phyloP scores from a whole-genome alignment of 257 asterid genomes.

The Agastache rugosa region DNA sequence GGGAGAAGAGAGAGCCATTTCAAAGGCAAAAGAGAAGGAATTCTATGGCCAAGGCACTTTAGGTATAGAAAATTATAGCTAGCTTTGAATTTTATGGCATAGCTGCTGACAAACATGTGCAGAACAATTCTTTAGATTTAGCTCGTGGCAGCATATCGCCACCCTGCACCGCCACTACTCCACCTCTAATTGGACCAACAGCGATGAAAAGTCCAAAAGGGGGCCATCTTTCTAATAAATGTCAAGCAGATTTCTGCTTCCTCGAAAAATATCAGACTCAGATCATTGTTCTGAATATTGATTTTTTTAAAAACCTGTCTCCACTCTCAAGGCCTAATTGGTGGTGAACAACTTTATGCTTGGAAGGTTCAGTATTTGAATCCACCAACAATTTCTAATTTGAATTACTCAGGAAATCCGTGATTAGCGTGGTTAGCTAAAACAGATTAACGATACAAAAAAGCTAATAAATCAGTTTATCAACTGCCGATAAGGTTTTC shows the following conservation, averaged over 20 bases:
- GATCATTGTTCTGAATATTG: not conserved
- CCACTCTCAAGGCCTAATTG: not conserved
- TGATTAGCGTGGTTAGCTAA: not conserved
- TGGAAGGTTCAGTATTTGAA: not conserved
- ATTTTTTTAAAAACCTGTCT: not conserved
- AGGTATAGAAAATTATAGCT: not conserved
- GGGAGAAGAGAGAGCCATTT: constrained; percentile 37
- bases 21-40: constrained; percentile 10
- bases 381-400: not conserved
- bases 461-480: constrained; percentile 14
- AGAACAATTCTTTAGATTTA: constrained; percentile 11
- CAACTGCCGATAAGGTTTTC: not conserved
- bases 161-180: constrained; percentile 39
- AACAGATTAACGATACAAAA: not conserved
- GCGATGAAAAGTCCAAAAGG: constrained; percentile 32
- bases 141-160: constrained; percentile 41
- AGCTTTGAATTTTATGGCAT: not conserved
- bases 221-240: not conserved
- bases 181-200: constrained; percentile 44
- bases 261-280: not conserved
- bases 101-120: not conserved
- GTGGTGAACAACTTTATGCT: not conserved
- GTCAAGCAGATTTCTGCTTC: not conserved
- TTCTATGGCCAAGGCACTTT: constrained; percentile 6
- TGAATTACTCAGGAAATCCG: not conserved